Evolutionary conservation across 2,329 filamentous ascomycete genomes (phyloP), one percentile per base, ranked within the genome.

Genomic region (Thyridium curvatum): DNA sequence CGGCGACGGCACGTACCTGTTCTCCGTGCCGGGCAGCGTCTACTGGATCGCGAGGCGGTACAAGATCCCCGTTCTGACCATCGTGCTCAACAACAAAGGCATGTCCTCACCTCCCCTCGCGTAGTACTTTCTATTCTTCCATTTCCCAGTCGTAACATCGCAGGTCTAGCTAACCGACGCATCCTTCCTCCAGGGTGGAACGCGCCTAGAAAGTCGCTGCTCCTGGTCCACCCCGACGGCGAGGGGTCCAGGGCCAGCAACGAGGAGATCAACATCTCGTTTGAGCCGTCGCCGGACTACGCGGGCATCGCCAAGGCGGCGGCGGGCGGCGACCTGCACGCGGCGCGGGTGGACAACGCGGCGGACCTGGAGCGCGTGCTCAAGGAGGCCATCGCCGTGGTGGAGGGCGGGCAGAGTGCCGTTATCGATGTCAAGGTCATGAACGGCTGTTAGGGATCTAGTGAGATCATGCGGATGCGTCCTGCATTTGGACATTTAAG

Each of bases 211-310:
- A 67, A 66, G 30, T 79, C 74, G 1, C 55, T 77, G 32, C 56
- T 75, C 3, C 62, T 80, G 12, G 75, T 80, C 1, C 76, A 80
- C 44, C 76, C 77, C 1, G 61, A 79, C 4, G 77, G 76, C 0
- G 53, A 71, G 3, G 75, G 69, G 2, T 69, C 74, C 18, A 63
- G 57, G 48, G 72, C 72, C 1, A 71, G 64, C n/a, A 79, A 79
- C 52, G 74, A 77, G 41, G 77, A 80, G 52, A 70, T 79, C 46
- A 79, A 79, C 50, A 79, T 80, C 45, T 74, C 72, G 1, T 79
- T 81, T 44, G 63, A 68, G 18, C 77, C 77, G 0, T 61, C 65
- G 4, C 77, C 77, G 0, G 73, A 81, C 52, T 81, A 77, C 48
- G 56, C 72, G 1, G 76, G 74, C 30, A 78, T 81, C 36, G 77